Conservation (phyloP, 2,329 filamentous ascomycete genomes). For the Verticillium albo-atrum region DNA sequence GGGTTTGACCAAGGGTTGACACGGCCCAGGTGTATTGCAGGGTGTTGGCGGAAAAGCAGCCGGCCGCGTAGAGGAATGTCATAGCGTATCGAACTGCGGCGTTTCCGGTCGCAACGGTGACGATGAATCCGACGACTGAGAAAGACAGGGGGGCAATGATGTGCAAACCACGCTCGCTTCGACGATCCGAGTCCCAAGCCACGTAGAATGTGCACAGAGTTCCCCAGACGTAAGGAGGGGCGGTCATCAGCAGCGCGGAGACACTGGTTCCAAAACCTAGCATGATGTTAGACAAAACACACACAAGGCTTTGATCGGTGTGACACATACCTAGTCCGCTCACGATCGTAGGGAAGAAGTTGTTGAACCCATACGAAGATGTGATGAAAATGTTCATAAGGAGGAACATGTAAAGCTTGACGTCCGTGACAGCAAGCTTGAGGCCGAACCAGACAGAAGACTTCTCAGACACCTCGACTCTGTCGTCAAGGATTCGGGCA, state of each 20-base stretch:
- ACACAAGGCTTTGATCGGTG: no score
- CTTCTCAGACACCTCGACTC: conserved; percentile 8
- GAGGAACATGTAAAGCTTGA: conserved; percentile 47
- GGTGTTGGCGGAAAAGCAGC: conserved; percentile 34
- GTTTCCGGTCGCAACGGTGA: conserved; percentile 19
- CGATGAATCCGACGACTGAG: conserved; percentile 31
- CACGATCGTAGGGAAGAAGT: conserved; percentile 63
- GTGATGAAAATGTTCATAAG: conserved; percentile 49
- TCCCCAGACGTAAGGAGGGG: conserved; percentile 34
- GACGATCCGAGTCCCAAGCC: conserved; percentile 35
- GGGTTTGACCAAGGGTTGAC: conserved; percentile 34
- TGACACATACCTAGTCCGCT: not conserved
- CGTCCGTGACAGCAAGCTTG: conserved; percentile 41
- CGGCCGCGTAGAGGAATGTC: conserved; percentile 31
- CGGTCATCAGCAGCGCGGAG: conserved; percentile 39
- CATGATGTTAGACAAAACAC: no score
- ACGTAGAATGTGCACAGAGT: conserved; percentile 30
- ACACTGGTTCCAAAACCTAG: not conserved
- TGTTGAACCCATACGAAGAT: conserved; percentile 54
- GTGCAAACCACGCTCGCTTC: conserved; percentile 43
- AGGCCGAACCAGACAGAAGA: conserved; percentile 39
- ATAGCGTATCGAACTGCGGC: conserved; percentile 16
- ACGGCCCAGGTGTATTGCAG: conserved; percentile 39
- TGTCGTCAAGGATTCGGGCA: conserved; percentile 41
- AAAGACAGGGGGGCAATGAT: conserved; percentile 31